These are phyloP conservation scores for Ganoderma meredithae DNA, from an alignment of 1,284 basidiomycete genomes.

Conservation along the genomic window DNA sequence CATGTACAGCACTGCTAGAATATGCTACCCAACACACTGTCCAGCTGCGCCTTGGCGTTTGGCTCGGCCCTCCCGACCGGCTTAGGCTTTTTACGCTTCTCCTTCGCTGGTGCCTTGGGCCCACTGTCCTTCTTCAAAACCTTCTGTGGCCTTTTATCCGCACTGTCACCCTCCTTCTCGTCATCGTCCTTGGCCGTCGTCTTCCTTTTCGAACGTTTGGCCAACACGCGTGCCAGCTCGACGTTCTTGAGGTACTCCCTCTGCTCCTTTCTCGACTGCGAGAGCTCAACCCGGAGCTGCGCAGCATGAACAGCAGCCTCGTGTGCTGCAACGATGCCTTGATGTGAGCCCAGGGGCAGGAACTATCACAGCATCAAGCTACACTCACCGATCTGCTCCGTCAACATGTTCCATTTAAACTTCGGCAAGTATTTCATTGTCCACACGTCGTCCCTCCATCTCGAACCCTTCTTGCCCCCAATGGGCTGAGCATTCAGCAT, in stretches of 20 bases:
- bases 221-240: slow-evolving; percentile 90
- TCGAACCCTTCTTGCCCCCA: slow-evolving; percentile 90
- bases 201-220: slow-evolving; percentile 81
- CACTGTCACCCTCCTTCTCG: slow-evolving; percentile 17
- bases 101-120: slow-evolving; percentile 44
- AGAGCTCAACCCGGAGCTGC: slow-evolving; percentile 88
- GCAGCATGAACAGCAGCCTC: slow-evolving; percentile 92
- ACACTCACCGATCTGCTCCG: slow-evolving; percentile 94
- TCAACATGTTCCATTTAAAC: slow-evolving; percentile 99
- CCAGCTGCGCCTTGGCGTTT: slow-evolving; percentile 45
- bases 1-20: slow-evolving; percentile 48
- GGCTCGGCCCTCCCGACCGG: slow-evolving; percentile 31
- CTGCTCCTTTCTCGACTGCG: slow-evolving; percentile 90
- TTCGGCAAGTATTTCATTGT: slow-evolving; percentile 98
- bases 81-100: slow-evolving; percentile 41
- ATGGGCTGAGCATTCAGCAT: slow-evolving; percentile 98
- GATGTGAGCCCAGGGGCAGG: neutral
- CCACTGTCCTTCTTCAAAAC: slow-evolving; percentile 47
- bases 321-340: slow-evolving; percentile 69
- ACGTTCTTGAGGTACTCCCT: slow-evolving; percentile 95
- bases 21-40: slow-evolving; percentile 60
- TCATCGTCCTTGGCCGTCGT: slow-evolving; percentile 28
- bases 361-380: neutral
- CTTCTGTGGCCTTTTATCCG: slow-evolving; percentile 28
- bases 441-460: slow-evolving; percentile 98